Evolutionary conservation across 176 grass and related monocot genomes (phyloP).

Genomic region (Coix lacrymajobi): DNA sequence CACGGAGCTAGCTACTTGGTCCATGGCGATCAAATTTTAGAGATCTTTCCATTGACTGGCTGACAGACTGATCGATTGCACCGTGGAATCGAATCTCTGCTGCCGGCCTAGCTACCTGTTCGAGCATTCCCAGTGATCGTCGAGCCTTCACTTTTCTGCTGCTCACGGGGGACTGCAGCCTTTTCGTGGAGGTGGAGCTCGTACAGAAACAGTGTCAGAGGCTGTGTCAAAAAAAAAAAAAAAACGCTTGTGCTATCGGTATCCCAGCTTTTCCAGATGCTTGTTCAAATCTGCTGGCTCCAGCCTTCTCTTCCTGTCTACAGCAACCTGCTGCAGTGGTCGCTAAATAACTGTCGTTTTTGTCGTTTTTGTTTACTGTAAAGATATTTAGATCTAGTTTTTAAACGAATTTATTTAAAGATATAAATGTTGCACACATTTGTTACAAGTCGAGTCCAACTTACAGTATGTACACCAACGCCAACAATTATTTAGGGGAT

Average conservation of each 20-base stretch:
- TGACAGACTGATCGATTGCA: not conserved
- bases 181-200: not conserved
- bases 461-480: too few species aligned
- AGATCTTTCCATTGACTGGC: not conserved
- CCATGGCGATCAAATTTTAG: not conserved
- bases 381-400: too few species aligned
- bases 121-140: not conserved
- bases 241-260: not conserved
- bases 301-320: not conserved
- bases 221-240: not conserved
- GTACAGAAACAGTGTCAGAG: not conserved
- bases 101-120: not conserved
- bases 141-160: not conserved
- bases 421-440: too few species aligned
- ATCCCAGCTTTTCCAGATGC: conserved; percentile 14
- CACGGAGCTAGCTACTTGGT: not conserved
- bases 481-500: too few species aligned
- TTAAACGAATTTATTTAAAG: too few species aligned
- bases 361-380: too few species aligned
- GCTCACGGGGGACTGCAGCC: not conserved
- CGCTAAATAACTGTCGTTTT: too few species aligned
- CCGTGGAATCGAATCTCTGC: conserved; percentile 9
- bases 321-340: not conserved
- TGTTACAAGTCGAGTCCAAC: too few species aligned
- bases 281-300: conserved; percentile 12